phyloP scores from a whole-genome alignment of 768 basidiomycete genomes.

The Termitomyces eurrhizus region DNA sequence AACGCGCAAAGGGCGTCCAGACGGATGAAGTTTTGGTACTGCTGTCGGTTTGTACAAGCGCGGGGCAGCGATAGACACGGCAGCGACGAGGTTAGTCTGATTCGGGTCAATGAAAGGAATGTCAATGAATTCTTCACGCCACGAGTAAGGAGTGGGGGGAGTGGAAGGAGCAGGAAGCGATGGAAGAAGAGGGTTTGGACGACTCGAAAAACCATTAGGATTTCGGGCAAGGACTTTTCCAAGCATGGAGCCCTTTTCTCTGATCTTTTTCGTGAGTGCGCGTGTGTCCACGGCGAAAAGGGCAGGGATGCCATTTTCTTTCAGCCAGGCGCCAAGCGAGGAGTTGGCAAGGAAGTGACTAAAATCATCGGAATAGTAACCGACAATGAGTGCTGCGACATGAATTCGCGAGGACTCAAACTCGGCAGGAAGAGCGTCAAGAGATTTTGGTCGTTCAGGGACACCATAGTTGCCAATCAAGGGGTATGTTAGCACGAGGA shows the following conservation, averaged over 20 bases:
- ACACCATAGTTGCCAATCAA: slow-evolving; percentile 98
- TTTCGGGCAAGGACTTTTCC: slow-evolving; percentile 76
- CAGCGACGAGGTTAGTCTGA: slow-evolving; percentile 82
- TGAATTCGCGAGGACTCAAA: slow-evolving; percentile 98
- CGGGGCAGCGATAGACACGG: slow-evolving; percentile 72
- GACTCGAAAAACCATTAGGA: slow-evolving; percentile 36
- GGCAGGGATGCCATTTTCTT: slow-evolving; percentile 92
- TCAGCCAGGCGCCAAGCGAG: slow-evolving; percentile 88
- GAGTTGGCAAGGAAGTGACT: slow-evolving; percentile 92
- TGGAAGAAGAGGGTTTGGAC: slow-evolving; percentile 29
- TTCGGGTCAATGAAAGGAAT: slow-evolving; percentile 89
- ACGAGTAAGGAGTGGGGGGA: slow-evolving; percentile 50
- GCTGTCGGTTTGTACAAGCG: slow-evolving; percentile 62
- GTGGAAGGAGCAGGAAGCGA: slow-evolving; percentile 43
- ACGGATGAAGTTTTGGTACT: slow-evolving; percentile 63
- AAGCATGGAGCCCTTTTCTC: slow-evolving; percentile 92
- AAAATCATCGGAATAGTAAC: slow-evolving; percentile 91
- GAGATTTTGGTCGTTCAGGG: slow-evolving; percentile 55
- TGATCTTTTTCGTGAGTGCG: slow-evolving; percentile 92
- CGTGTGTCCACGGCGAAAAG: slow-evolving; percentile 96
- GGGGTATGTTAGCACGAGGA: slow-evolving; percentile 95
- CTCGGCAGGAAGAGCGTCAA: slow-evolving; percentile 60
- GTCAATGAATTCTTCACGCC: slow-evolving; percentile 83
- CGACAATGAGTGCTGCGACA: slow-evolving; percentile 85
- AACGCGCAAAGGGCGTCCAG: slow-evolving; percentile 77